phyloP scores from a whole-genome alignment of 305 asterid species.

The Fraxinus ornus region DNA sequence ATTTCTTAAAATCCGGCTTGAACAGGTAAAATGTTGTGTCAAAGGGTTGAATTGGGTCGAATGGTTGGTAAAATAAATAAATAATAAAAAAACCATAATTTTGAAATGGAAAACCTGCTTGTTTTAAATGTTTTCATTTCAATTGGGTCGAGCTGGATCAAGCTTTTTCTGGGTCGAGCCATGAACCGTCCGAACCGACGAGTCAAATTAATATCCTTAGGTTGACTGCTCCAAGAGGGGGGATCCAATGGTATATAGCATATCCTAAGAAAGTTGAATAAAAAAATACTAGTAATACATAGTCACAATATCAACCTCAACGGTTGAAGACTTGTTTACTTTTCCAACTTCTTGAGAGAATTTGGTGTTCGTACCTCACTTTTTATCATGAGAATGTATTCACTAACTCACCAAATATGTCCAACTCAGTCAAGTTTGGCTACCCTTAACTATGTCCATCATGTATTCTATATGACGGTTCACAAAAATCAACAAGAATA shows the following conservation, averaged over 20 bases:
- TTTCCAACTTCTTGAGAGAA: neutral
- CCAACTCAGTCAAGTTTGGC: neutral
- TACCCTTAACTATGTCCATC: neutral
- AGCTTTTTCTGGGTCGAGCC: too few relatives aligned
- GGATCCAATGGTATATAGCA: neutral
- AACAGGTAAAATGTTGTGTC: neutral
- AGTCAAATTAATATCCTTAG: too few relatives aligned
- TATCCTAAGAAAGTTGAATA: neutral
- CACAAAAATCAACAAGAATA: neutral
- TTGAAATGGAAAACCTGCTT: neutral
- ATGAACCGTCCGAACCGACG: too few relatives aligned
- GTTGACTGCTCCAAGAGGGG: neutral
- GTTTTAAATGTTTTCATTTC: neutral
- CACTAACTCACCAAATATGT: neutral
- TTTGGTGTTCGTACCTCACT: neutral
- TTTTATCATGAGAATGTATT: neutral
- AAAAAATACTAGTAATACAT: neutral
- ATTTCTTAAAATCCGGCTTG: neutral
- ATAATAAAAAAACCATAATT: too few relatives aligned
- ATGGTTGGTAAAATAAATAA: neutral
- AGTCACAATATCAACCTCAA: neutral
- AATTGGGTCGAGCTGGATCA: too few relatives aligned
- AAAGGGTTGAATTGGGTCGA: neutral
- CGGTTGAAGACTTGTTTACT: neutral
- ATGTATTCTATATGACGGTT: neutral